A percentile compares a stretch with the other conserved stretches of the same genome.
phyloP scores from a whole-genome alignment of 768 basidiomycete species.

The Pisolithus albus region DNA sequence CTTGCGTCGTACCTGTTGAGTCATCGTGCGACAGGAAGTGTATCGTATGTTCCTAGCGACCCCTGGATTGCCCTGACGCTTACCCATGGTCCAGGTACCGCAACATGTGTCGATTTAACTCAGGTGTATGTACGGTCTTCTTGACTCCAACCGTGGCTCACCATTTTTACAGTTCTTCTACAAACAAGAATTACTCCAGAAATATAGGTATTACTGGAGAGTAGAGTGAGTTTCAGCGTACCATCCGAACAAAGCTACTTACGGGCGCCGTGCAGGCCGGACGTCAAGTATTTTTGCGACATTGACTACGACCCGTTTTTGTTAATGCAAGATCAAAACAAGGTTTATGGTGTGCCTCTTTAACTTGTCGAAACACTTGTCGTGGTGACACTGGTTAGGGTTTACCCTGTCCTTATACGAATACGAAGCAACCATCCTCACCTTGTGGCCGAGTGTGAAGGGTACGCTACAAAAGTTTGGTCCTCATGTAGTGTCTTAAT shows the following conservation, averaged over 20 bases:
- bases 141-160: background rate
- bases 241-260: slow-evolving; percentile 1
- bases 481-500: background rate
- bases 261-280: slow-evolving; percentile 42
- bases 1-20: slow-evolving; percentile 2
- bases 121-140: slow-evolving; percentile 50
- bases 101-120: slow-evolving; percentile 96
- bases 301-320: slow-evolving; percentile 74
- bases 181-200: slow-evolving; percentile 65
- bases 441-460: slow-evolving; percentile 71
- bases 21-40: slow-evolving; percentile 45
- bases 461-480: slow-evolving; percentile 31
- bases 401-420: slow-evolving; percentile 79
- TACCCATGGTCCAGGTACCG: slow-evolving; percentile 51
- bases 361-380: slow-evolving; percentile 19
- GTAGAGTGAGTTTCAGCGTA: slow-evolving; percentile 55
- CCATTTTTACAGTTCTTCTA: slow-evolving; percentile 62
- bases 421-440: slow-evolving; percentile 73
- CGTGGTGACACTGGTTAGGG: slow-evolving; percentile 30
- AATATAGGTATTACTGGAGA: slow-evolving; percentile 86
- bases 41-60: slow-evolving; percentile 45
- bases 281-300: slow-evolving; percentile 78
- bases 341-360: slow-evolving; percentile 61
- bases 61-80: background rate
- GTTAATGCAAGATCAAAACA: slow-evolving; percentile 71